Percentiles rank a stretch among this genome's conserved stretches.
These are phyloP conservation scores for Cordyceps fumosorosea DNA, from an alignment of 2,329 filamentous ascomycete species.

Conservation along the genomic window DNA sequence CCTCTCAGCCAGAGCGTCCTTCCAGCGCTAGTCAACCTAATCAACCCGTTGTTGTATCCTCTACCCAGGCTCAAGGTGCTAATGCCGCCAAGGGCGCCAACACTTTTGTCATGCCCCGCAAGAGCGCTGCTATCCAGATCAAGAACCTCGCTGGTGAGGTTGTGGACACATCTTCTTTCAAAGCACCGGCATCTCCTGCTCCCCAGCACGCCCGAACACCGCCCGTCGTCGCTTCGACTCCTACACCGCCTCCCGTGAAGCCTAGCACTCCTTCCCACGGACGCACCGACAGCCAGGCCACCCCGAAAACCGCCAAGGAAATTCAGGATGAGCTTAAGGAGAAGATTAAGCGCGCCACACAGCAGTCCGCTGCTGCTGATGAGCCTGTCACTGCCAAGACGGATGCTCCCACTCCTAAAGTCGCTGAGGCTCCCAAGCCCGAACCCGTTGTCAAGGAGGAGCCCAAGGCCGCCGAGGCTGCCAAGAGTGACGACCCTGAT, in stretches of 20 bases:
- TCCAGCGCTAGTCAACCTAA: slow-evolving; percentile 58
- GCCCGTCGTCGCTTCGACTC: slow-evolving; percentile 65
- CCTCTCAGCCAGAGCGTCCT: slow-evolving; percentile 67
- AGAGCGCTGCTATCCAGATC: slow-evolving; percentile 74
- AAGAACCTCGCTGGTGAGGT: slow-evolving; percentile 76
- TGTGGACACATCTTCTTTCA: slow-evolving; percentile 59
- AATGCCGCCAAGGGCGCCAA: slow-evolving; percentile 35
- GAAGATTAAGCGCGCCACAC: slow-evolving; percentile 61
- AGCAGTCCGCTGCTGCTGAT: slow-evolving; percentile 25
- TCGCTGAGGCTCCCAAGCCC: slow-evolving; percentile 26
- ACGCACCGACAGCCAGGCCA: slow-evolving; percentile 62
- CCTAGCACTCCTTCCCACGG: slow-evolving; percentile 60
- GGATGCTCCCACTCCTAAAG: slow-evolving; percentile 25
- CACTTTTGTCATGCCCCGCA: slow-evolving; percentile 48
- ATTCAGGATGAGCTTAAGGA: slow-evolving; percentile 77
- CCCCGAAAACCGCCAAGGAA: slow-evolving; percentile 70
- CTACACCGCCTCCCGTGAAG: slow-evolving; percentile 76
- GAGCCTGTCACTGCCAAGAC: slow-evolving; percentile 22
- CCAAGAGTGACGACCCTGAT: slow-evolving; percentile 31
- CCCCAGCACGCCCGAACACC: slow-evolving; percentile 57
- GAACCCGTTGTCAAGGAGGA: slow-evolving; percentile 29
- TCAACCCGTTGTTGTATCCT: slow-evolving; percentile 55
- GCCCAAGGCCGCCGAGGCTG: slow-evolving; percentile 23
- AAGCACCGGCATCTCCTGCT: slow-evolving; percentile 51
- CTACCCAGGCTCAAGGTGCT: slow-evolving; percentile 51